Evolutionary conservation across 257 asterid genomes (phyloP).

Genomic region (Vinca minor): DNA sequence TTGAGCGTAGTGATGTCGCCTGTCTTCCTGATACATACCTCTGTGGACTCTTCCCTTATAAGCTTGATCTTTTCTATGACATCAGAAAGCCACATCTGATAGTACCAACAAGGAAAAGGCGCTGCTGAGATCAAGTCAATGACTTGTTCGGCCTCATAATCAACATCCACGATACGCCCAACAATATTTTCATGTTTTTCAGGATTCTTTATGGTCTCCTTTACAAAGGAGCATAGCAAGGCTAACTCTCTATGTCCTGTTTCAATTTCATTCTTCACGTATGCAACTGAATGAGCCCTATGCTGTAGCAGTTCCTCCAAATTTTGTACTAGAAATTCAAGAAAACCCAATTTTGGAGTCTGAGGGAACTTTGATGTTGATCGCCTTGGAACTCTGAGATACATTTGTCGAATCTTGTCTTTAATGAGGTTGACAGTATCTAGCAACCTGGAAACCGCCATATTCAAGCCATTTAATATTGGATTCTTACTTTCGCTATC

Average conservation of each 20-base stretch:
- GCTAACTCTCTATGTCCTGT: not conserved
- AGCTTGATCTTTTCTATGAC: constrained; percentile 6
- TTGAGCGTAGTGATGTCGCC: not conserved
- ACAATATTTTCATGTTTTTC: not conserved
- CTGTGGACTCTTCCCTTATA: not conserved
- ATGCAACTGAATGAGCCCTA: not conserved
- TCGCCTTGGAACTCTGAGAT: not conserved
- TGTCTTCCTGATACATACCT: not conserved
- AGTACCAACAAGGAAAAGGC: not conserved
- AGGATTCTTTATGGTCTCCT: not conserved
- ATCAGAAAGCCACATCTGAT: constrained; percentile 12
- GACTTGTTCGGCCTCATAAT: constrained; percentile 1
- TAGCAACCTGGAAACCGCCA: not conserved
- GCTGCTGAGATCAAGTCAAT: constrained; percentile 11
- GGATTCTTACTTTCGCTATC: not conserved
- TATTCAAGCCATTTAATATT: not conserved
- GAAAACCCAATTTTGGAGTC: constrained; percentile 3
- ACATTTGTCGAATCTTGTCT: not conserved
- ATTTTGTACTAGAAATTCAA: not conserved
- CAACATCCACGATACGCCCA: not conserved
- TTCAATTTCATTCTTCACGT: constrained; percentile 3
- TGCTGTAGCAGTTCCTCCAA: not conserved
- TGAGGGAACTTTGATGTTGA: constrained; percentile 1
- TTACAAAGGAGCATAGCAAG: not conserved
- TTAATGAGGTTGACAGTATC: not conserved